Evolutionary conservation across 768 basidiomycete genomes (phyloP), one percentile per base, ranked within the genome.

Genomic region (Pleurotus tuber-regium): DNA sequence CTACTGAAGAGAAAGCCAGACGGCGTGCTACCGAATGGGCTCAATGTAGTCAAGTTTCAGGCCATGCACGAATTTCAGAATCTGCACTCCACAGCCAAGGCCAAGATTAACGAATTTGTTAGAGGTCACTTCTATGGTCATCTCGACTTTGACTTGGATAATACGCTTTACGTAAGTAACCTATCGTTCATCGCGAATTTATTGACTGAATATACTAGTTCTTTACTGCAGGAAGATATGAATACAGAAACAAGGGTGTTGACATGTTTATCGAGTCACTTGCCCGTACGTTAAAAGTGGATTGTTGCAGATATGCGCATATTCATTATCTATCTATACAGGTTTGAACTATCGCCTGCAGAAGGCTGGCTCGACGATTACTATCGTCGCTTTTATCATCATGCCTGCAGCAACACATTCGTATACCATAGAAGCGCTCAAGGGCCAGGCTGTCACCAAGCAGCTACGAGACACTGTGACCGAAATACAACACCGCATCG

Each of bases 1-100:
- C 73, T 99, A 24, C 78, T 99, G 57, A 99, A 99, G 72, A 82
- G 97, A 57, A 99, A 98, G 70, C 97, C 87, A 24, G 96, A 99
- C 60, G 97, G 97, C 21, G 91, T 99, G 21, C 76, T 98, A 0
- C 97, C 97, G 1, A 99, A 99, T 64, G 97, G 97, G 28, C 79
- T 99, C 55, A 99, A 98, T 59, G 97, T 99, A 54, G 86, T 92
- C 79, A 99, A 99, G 70, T 99, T 98, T 72, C 90, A 93, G 60
- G 96, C 97, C 9, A 98, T 98, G 87, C 97, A 98, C 78, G 97
- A 99, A 67, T 98, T 98, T 74, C 93, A 94, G 66, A 98, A 98
- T 67, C 66, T 97, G 51, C 97, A 99, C 63, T 84, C 92, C 0
- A 86, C 84, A 1, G 79, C 89, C 49, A 99, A 98, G 69, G 85